Base-by-base conservation (phyloP, 345 rosid species). In the Salix purpurea region DNA sequence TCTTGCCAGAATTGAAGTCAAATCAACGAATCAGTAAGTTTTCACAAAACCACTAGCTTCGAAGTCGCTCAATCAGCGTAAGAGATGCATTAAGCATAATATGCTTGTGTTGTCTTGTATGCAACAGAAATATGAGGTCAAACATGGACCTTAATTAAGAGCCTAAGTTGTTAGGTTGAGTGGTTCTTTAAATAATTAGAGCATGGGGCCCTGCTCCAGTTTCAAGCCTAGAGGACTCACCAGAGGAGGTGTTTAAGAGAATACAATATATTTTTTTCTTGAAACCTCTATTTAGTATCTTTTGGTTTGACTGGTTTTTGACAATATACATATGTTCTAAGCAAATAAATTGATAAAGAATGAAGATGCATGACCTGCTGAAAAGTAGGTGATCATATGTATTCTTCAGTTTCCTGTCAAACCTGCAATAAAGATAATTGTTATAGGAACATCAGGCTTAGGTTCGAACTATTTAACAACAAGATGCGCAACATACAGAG, bases 331-430 rank as follows among this genome's bases (percentile, higher is more conserved):
- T 52, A 52, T 19, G 23, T 52, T 52, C n/a, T 52, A 52, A 52
- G 2, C 23, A 52, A 71, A 3, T 66, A 32, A 56, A 58, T 40
- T 65, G 23, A 54, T 24, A 14, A 24, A 26, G 39, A 37, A 61
- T 56, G 69, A 26, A 74, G 71, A 58, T 74, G 56, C 67, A 58
- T 13, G 46, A 95, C 99, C 99, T 95, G 97, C 99, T 95, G 77
- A 93, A 95, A 72, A 95, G 98, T 76, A 95, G 84, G 78, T 93
- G 93, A 85, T 95, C 97, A 77, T 90, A 91, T 56, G 97, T 85
- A 83, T 95, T 95, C 86, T 88, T 87, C 73, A 95, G 84, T 83
- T 95, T 95, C 83, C 96, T 81, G 87, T 93, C 99, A 80, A 95
- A 93, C 99, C 98, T 95, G 93, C 73, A 39, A 84, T 69, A 73